phyloP scores from a whole-genome alignment of 2,329 filamentous ascomycete species.

The Trichoderma gracile region DNA sequence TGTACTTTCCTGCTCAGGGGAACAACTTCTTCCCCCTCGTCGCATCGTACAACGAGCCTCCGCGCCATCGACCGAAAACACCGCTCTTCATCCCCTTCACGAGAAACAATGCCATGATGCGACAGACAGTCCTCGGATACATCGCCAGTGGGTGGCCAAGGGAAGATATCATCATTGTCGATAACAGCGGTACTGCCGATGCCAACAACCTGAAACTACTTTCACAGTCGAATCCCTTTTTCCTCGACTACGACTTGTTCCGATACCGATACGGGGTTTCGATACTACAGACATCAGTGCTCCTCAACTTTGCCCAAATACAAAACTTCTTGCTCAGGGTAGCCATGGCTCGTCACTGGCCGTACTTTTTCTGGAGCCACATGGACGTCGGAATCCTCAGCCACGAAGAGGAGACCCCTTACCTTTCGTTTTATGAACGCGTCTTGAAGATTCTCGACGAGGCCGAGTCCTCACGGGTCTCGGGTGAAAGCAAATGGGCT shows the following conservation, averaged over 20 bases:
- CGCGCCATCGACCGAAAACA: slow-evolving; percentile 21
- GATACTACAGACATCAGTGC: slow-evolving; percentile 18
- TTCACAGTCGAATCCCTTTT: slow-evolving; percentile 15
- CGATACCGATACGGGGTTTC: slow-evolving; percentile 23
- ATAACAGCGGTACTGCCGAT: slow-evolving; percentile 21
- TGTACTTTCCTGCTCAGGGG: slow-evolving; percentile 17
- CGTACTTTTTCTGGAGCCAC: slow-evolving; percentile 23
- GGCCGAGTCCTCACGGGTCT: neutral
- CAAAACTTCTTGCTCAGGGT: slow-evolving; percentile 16
- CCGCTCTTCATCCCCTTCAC: slow-evolving; percentile 22
- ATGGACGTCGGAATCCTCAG: slow-evolving; percentile 22
- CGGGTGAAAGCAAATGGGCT: slow-evolving; percentile 14
- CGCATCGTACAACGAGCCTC: slow-evolving; percentile 22
- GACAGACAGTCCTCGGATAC: slow-evolving; percentile 17
- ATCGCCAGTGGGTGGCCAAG: slow-evolving; percentile 19
- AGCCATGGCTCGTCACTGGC: slow-evolving; percentile 18
- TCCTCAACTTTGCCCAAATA: slow-evolving; percentile 20
- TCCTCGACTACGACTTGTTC: slow-evolving; percentile 21
- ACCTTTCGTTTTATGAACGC: slow-evolving; percentile 13
- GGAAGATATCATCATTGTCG: slow-evolving; percentile 22
- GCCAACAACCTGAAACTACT: slow-evolving; percentile 16
- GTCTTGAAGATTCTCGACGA: slow-evolving; percentile 14
- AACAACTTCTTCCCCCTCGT: slow-evolving; percentile 23
- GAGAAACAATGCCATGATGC: slow-evolving; percentile 22
- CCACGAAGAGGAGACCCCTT: slow-evolving; percentile 13